Evolutionary conservation across 2,329 filamentous ascomycete genomes (phyloP).

Genomic region (Penicillium crustosum): DNA sequence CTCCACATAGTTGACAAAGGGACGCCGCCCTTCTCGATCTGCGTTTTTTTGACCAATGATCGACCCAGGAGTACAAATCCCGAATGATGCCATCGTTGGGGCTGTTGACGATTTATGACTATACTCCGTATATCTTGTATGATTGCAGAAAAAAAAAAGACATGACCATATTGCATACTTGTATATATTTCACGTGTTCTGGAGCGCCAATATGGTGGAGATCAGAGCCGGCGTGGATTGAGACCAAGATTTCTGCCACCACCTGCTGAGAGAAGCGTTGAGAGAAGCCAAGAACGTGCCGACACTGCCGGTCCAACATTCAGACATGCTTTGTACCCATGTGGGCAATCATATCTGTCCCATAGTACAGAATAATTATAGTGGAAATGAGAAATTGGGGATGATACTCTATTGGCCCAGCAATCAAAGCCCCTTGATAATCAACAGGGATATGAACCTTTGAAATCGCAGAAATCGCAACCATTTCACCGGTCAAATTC

Average conservation of each 20-base stretch:
- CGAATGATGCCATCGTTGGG: constrained; percentile 4
- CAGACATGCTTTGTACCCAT: not conserved
- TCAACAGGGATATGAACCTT: constrained; percentile 9
- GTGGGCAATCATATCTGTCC: not conserved
- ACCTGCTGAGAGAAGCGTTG: not conserved
- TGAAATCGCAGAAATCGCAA: constrained; percentile 16
- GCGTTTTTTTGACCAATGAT: not conserved
- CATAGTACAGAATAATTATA: not conserved
- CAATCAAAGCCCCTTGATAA: not conserved
- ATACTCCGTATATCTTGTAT: constrained; percentile 13
- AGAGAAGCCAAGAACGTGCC: not conserved
- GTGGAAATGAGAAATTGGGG: not conserved
- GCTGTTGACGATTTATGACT: constrained; percentile 27
- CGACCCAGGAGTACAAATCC: not conserved
- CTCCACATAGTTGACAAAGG: not conserved
- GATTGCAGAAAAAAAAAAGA: constrained; percentile 11
- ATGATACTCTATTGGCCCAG: not conserved
- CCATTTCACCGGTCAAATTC: constrained; percentile 9
- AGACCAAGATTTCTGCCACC: not conserved
- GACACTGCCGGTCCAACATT: not conserved
- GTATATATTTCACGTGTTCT: not conserved
- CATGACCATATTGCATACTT: not conserved
- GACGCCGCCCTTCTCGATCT: not conserved
- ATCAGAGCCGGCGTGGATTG: not conserved
- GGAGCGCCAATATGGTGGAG: not conserved